These are phyloP conservation scores for Blastobotrys americana DNA, from an alignment of 805 yeast species.

Conservation along the genomic window DNA sequence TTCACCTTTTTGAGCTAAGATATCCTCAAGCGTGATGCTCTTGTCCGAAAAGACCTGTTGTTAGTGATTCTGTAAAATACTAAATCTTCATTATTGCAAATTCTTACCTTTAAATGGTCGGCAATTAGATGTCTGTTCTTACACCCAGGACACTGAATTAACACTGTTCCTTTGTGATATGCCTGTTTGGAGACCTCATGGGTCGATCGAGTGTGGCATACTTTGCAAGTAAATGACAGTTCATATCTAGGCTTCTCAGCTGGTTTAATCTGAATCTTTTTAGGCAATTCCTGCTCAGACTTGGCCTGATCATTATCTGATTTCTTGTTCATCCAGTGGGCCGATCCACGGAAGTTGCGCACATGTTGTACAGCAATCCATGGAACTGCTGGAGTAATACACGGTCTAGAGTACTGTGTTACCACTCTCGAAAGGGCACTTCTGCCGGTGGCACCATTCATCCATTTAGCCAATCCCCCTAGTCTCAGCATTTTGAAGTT, in stretches of 20 bases:
- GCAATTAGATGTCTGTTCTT: constrained; percentile 83
- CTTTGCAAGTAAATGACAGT: constrained; percentile 89
- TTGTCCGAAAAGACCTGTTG: constrained; percentile 64
- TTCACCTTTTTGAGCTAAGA: constrained; percentile 69
- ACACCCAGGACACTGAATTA: constrained; percentile 90
- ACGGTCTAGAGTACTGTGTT: too few relatives aligned
- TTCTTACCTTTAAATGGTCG: constrained; percentile 58
- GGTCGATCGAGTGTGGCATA: constrained; percentile 73
- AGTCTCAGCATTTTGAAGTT: too few relatives aligned
- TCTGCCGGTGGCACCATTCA: too few relatives aligned
- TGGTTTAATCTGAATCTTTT: constrained; percentile 2
- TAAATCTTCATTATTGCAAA: not conserved
- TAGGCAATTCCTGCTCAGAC: not conserved
- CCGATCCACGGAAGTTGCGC: too few relatives aligned
- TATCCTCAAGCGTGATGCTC: constrained; percentile 70
- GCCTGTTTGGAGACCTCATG: constrained; percentile 93
- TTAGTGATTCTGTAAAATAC: not conserved
- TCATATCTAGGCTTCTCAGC: constrained; percentile 68
- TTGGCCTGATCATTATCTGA: too few relatives aligned
- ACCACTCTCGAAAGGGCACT: too few relatives aligned
- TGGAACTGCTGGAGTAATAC: too few relatives aligned
- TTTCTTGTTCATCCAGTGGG: too few relatives aligned
- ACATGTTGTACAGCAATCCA: too few relatives aligned
- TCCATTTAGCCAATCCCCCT: too few relatives aligned
- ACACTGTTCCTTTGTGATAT: constrained; percentile 75